These are phyloP conservation scores for Fusarium dimerum DNA, from an alignment of 2,329 filamentous ascomycete species.

Conservation along the genomic window DNA sequence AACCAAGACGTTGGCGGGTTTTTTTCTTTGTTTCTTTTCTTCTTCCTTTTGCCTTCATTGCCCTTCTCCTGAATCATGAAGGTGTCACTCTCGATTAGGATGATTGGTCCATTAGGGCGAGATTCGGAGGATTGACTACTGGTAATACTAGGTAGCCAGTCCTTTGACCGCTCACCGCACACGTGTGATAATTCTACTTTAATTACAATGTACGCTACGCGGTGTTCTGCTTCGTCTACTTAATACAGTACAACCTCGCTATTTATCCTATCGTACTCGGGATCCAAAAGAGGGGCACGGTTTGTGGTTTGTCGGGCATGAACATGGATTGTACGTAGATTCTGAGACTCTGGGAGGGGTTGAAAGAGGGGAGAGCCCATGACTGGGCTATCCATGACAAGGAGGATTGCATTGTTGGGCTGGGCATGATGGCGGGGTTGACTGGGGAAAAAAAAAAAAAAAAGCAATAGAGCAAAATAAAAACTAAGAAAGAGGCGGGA, in stretches of 20 bases:
- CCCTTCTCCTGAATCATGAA: not conserved
- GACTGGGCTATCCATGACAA: not conserved
- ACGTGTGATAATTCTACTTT: conserved; percentile 18
- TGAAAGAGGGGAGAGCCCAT: not conserved
- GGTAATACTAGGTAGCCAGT: conserved; percentile 25
- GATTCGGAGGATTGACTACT: not conserved
- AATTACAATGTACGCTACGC: no score
- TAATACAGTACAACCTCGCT: conserved; percentile 7
- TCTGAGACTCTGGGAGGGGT: not conserved
- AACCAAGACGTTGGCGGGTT: not conserved
- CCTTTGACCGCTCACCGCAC: conserved; percentile 30
- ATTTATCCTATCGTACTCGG: not conserved
- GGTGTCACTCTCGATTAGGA: not conserved
- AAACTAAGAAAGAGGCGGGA: conserved; percentile 1
- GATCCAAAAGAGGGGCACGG: not conserved
- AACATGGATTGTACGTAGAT: not conserved
- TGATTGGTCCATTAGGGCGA: not conserved
- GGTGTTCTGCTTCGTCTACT: no score
- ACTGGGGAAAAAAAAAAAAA: not conserved
- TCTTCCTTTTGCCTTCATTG: not conserved
- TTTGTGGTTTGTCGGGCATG: not conserved
- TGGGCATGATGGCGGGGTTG: conserved; percentile 21
- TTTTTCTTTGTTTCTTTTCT: not conserved
- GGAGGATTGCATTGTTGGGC: conserved; percentile 12
- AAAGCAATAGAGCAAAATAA: conserved; percentile 6